Percentiles rank a stretch among this genome's conserved stretches.
Evolutionary conservation across 176 grass and related monocot genomes (phyloP).

Genomic region (Phragmites australis): DNA sequence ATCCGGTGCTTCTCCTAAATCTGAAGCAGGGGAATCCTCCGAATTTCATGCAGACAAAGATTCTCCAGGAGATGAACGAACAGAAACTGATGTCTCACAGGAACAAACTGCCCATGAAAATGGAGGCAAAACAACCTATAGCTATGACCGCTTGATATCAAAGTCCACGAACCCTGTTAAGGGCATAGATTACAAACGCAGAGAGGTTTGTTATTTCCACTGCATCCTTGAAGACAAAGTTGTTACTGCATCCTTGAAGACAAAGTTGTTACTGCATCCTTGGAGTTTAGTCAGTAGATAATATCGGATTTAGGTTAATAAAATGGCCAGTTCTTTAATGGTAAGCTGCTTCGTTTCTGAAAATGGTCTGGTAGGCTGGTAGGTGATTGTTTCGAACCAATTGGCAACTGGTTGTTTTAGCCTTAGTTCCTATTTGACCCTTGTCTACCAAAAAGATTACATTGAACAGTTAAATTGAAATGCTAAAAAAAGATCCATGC

Average conservation of each 20-base stretch:
- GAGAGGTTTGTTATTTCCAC: slow-evolving; percentile 71
- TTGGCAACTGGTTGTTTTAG: no score
- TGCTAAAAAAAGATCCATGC: no score
- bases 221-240: slow-evolving; percentile 7
- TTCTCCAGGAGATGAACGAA: slow-evolving; percentile 45
- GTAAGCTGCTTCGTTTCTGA: no score
- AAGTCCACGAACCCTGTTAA: slow-evolving; percentile 76
- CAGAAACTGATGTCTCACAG: slow-evolving; percentile 54
- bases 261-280: background rate
- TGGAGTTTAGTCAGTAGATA: no score
- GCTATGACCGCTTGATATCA: slow-evolving; percentile 81
- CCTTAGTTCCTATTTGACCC: no score
- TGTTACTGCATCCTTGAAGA: background rate
- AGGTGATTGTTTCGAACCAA: no score
- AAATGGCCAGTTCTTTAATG: no score
- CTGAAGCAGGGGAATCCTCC: slow-evolving; percentile 26
- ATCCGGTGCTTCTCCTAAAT: background rate
- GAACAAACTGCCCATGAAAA: slow-evolving; percentile 67
- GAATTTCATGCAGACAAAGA: slow-evolving; percentile 58
- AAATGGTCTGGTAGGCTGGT: no score
- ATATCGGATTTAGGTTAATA: no score
- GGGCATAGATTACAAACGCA: slow-evolving; percentile 84
- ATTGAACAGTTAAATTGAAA: no score
- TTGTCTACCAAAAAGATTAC: no score
- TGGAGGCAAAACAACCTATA: slow-evolving; percentile 71